Evolutionary conservation across 768 basidiomycete genomes (phyloP).

Genomic region (Termitomyces sp.): DNA sequence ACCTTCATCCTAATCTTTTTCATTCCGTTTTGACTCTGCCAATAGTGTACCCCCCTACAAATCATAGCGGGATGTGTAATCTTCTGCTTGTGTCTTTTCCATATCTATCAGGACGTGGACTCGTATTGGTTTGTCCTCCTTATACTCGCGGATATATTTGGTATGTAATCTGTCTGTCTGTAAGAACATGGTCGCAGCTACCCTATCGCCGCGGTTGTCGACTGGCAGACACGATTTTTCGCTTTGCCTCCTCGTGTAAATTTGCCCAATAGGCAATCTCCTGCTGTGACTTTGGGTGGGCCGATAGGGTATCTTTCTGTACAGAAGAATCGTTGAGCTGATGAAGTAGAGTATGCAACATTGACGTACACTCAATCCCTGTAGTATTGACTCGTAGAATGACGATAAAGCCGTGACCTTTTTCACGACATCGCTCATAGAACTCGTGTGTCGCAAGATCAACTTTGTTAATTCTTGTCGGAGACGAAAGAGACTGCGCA

Average conservation of each 20-base stretch:
- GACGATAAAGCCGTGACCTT: conserved; percentile 65
- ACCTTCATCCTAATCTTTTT: neutral
- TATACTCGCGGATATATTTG: neutral
- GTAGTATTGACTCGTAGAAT: conserved; percentile 73
- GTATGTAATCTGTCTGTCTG: conserved; percentile 4
- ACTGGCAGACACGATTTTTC: conserved; percentile 45
- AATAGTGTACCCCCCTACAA: conserved; percentile 14
- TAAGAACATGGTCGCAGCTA: neutral
- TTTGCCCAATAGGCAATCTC: conserved; percentile 87
- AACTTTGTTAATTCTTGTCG: conserved; percentile 80
- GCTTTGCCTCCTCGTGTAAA: conserved; percentile 73
- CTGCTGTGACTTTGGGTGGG: conserved; percentile 80
- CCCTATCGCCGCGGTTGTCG: conserved; percentile 18
- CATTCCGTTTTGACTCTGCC: neutral
- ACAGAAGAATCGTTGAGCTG: neutral
- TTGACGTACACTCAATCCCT: conserved; percentile 64
- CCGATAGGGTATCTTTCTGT: conserved; percentile 63
- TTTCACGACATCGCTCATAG: conserved; percentile 52
- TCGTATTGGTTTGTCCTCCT: neutral
- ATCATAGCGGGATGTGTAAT: conserved; percentile 2
- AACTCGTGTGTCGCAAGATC: conserved; percentile 65
- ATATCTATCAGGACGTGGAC: neutral
- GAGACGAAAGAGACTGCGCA: conserved; percentile 68
- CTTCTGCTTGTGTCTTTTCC: no score
- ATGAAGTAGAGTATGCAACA: neutral